Percentiles rank a stretch among this genome's conserved stretches.
These are phyloP conservation scores for Tritrichomonas musculus DNA, from an alignment of 208 protist species.

Conservation along the genomic window DNA sequence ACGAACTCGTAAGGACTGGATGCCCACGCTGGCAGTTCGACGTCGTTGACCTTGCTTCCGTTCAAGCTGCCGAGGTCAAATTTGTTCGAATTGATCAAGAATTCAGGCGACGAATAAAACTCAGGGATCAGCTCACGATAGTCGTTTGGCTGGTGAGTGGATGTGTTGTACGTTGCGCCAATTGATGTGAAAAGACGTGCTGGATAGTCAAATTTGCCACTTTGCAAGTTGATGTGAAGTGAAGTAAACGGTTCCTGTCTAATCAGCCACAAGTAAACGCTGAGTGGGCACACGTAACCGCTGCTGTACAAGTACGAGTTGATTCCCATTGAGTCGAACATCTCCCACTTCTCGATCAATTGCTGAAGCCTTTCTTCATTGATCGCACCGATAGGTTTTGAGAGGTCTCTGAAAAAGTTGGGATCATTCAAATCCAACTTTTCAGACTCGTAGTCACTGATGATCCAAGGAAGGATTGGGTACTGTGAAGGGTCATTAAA, in stretches of 20 bases:
- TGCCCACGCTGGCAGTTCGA: background rate
- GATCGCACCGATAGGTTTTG: background rate
- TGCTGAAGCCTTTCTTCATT: background rate
- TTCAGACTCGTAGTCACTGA: background rate
- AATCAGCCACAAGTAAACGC: background rate
- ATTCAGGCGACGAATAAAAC: slow-evolving; percentile 57
- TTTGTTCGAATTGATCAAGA: slow-evolving; percentile 51
- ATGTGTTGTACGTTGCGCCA: background rate
- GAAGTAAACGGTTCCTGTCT: background rate
- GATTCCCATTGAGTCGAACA: background rate
- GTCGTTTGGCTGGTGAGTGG: background rate
- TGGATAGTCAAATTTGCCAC: background rate
- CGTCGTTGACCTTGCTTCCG: background rate
- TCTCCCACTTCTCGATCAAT: background rate
- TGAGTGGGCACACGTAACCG: background rate
- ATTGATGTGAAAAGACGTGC: background rate
- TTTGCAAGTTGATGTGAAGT: slow-evolving; percentile 2
- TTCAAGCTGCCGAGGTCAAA: slow-evolving; percentile 47
- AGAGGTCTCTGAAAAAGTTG: background rate
- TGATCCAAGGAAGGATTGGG: slow-evolving; percentile 34
- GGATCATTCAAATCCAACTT: background rate
- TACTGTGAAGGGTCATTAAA: slow-evolving; percentile 90
- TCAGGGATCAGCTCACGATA: slow-evolving; percentile 56
- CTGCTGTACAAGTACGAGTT: background rate
- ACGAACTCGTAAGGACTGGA: background rate